phyloP scores from a whole-genome alignment of 2,329 filamentous ascomycete genomes.

The Beauveria sp. region DNA sequence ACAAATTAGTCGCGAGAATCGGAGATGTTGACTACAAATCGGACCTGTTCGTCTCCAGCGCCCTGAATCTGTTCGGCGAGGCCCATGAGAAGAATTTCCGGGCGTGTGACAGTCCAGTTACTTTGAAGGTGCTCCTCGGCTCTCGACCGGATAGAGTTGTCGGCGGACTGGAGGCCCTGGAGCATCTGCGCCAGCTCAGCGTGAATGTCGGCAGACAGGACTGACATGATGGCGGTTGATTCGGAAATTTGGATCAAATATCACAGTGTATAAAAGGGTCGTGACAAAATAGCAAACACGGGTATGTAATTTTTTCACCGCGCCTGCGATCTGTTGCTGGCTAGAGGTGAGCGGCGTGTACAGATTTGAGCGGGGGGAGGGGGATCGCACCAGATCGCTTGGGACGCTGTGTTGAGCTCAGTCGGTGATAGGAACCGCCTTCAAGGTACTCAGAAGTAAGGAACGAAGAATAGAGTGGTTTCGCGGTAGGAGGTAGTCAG shows the following conservation, averaged over 20 bases:
- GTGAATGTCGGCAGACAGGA: conserved; percentile 78
- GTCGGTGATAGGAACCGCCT: neutral
- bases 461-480: neutral
- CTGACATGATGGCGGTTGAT: conserved; percentile 56
- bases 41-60: conserved; percentile 64
- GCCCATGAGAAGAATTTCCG: conserved; percentile 87
- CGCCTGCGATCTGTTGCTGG: neutral
- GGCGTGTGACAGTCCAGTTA: conserved; percentile 77
- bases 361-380: conserved; percentile 9
- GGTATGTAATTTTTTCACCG: neutral
- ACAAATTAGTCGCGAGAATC: conserved; percentile 13
- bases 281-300: neutral
- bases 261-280: neutral
- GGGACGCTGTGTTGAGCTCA: neutral
- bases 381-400: neutral
- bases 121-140: conserved; percentile 86
- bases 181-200: conserved; percentile 79
- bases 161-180: conserved; percentile 78
- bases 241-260: neutral
- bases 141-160: conserved; percentile 77
- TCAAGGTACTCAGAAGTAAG: neutral
- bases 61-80: conserved; percentile 84
- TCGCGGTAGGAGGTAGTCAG: neutral
- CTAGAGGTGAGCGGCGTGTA: neutral
- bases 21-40: conserved; percentile 14